Base-by-base conservation (phyloP, 345 rosid species). In the Tarenaya hassleriana region DNA sequence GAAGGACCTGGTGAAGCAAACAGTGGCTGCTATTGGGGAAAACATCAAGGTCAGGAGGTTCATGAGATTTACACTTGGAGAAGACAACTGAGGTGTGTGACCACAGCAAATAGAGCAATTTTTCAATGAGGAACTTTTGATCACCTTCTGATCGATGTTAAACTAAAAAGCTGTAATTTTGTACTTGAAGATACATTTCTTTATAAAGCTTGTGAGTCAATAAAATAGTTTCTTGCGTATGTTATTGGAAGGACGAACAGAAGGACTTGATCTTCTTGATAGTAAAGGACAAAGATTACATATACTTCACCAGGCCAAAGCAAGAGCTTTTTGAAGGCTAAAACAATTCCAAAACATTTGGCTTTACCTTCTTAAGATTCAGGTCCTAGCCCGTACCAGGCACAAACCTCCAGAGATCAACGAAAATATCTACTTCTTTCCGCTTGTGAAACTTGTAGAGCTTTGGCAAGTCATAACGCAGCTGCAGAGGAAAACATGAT, bases 321-420 rank as follows among this genome's bases (percentile, higher is more conserved):
- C 29, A 24, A 2, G 29, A 24, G 29, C 29, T 39, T 5, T 39
- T 4, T 39, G 14, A 39, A 39, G 18, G 32, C 16, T 46, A 20
- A 13, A n/a, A n/a, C 29, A 24, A 24, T 24, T 24, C 29, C 2
- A 24, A 5, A 24, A 24, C 29, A 24, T 24, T 24, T 24, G 2
- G 29, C 29, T 24, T 24, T 2, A 24, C 29, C 29, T 24, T n/a
- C 29, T 2, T 24, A 24, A 24, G 29, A 24, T 24, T 24, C 29
- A 24, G 5, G 3, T 24, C 29, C 39, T 62, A 68, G 40, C 31
- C 71, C 32, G 44, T 55, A 61, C 41, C 66, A 32, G 97, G 97
- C 21, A 66, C 92, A 64, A 90, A 86, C 34, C 96, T 86, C 98
- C 96, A 91, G 32, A 91, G 96, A 73, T 91, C 96, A 41, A 91